These are phyloP conservation scores for Fusarium sp. DNA, from an alignment of 2,329 filamentous ascomycete species.

Conservation along the genomic window DNA sequence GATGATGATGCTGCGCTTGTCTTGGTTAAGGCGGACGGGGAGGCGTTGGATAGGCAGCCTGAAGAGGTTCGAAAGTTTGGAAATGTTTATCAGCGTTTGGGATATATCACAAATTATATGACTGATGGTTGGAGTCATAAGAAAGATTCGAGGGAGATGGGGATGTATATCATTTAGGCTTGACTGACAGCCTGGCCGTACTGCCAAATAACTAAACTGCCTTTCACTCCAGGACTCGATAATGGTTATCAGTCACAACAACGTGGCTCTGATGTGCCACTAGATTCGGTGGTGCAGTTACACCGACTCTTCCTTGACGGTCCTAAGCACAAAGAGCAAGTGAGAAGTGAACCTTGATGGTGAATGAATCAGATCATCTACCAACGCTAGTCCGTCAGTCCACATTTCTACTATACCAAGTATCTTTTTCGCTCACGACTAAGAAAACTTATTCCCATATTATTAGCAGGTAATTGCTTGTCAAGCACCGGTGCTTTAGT, in stretches of 20 bases:
- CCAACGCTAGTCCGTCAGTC: not conserved
- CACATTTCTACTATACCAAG: not conserved
- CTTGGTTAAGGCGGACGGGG: conserved; percentile 20
- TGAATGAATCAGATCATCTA: not conserved
- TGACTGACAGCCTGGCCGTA: no score
- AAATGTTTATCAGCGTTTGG: conserved; percentile 38
- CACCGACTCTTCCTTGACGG: no score
- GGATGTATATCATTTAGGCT: conserved; percentile 35
- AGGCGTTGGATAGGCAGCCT: conserved; percentile 24
- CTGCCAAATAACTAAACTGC: not conserved
- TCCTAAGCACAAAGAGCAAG: not conserved
- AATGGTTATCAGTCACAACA: not conserved
- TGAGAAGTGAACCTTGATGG: not conserved
- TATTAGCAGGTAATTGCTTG: no score
- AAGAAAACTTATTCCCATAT: no score
- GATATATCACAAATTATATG: conserved; percentile 34
- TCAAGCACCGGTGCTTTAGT: not conserved
- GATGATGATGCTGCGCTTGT: conserved; percentile 42
- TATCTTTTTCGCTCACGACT: not conserved
- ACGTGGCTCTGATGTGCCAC: not conserved
- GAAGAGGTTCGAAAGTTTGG: conserved; percentile 26
- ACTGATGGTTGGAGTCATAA: conserved; percentile 32
- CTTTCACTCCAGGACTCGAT: not conserved
- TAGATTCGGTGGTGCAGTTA: not conserved
- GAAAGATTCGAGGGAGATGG: conserved; percentile 22